Evolutionary conservation across 345 rosid species (phyloP), one percentile per base, ranked within the genome.

Genomic region (Lepidium didymum): DNA sequence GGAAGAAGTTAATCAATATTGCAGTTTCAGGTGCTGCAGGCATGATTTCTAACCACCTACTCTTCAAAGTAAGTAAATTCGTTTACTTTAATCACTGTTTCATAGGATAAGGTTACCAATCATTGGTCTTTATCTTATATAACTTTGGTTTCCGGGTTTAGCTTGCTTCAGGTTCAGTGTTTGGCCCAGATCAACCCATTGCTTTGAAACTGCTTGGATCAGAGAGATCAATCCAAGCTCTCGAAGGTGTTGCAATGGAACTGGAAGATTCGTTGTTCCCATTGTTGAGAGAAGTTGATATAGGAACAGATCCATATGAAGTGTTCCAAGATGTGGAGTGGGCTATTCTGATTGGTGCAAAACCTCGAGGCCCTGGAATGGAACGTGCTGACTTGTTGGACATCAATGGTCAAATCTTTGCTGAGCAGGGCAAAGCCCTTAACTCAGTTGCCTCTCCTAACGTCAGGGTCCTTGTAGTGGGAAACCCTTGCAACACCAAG

Each of bases 161-260:
- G 99, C 89, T 94, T 78, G 99, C 99, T 36, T 84, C 96, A 51
- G 99, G 99, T 55, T 85, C 78, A 76, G 97, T 94, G 62, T 89
- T 94, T 47, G 99, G 99, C 27, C 90, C 81, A 42, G 83, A 94
- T 72, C 97, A 94, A 67, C 99, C 97, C 4, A 75, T 94, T 50
- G 88, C 97, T 6, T 81, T 91, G 81, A 91, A 91, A 70, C 84
- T 94, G 9, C 74, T 94, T 77, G 99, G 99, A 71, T 94, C 97
- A 18, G 96, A 89, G 72, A 94, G 92, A 66, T 94, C 99, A 49
- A 46, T 85, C 34, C 89, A 87, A 77, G 99, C 99, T 72, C 96
- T 94, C 23, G 99, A 94, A 91, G 99, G 99, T 82, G 99, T 94
- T 44, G 99, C 99, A 14, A 94, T 94, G 99, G 99, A 94, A 18